Evolutionary conservation across 139 green algal species (phyloP).

Genomic region (Coelastrella sp.): DNA sequence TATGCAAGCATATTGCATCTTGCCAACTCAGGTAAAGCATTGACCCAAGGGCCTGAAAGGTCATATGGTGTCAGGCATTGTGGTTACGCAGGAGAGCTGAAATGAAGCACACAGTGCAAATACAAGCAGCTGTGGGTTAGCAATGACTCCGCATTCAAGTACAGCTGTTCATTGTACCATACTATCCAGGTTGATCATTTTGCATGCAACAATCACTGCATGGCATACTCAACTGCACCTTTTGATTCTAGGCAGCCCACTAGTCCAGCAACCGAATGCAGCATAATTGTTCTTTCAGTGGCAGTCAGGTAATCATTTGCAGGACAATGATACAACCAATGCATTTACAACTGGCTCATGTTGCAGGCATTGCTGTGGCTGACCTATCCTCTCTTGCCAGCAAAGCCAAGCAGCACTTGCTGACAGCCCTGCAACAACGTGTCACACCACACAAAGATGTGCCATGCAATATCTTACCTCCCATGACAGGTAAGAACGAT

Average conservation of each 20-base stretch:
- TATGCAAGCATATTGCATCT: conserved; percentile 42
- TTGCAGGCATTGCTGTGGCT: conserved; percentile 25
- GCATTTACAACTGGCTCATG: background rate
- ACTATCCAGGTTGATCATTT: no score
- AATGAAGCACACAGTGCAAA: background rate
- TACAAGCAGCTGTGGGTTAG: no score
- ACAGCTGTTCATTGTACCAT: no score
- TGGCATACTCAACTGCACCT: no score
- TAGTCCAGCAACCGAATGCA: background rate
- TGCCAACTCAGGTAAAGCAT: conserved; percentile 36
- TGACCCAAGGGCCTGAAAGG: background rate
- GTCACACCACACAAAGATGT: background rate
- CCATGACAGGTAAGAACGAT: conserved; percentile 1
- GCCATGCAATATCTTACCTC: background rate
- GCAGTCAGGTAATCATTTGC: background rate
- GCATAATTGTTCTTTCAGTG: background rate
- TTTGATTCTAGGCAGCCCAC: no score
- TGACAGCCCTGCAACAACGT: conserved; percentile 23
- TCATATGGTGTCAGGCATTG: background rate
- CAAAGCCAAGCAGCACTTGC: conserved; percentile 3
- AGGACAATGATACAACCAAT: background rate
- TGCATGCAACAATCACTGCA: no score
- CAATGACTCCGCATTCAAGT: no score
- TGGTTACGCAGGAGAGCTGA: background rate
- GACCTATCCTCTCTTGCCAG: background rate